Conservation (phyloP, 306 rosid species). For the Sphenostylis stenocarpa region DNA sequence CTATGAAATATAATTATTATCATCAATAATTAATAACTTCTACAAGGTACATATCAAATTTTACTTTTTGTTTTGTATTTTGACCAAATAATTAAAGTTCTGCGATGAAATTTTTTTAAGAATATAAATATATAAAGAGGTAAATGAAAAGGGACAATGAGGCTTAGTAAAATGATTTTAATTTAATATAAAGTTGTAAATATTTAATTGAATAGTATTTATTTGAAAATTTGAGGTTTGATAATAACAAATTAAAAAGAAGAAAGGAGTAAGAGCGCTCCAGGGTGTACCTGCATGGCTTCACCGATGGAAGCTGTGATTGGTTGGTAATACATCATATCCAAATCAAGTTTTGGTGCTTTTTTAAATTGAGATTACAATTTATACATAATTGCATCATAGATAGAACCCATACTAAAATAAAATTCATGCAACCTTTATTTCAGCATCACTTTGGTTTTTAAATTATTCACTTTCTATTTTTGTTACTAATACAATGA, state of each 20-base stretch:
- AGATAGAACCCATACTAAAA: no score
- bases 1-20: not conserved
- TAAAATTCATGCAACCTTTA: not conserved
- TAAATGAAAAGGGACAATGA: not conserved
- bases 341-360: not conserved
- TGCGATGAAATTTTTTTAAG: no score
- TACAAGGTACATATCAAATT: not conserved
- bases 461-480: no score
- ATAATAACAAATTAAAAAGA: not conserved
- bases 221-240: not conserved
- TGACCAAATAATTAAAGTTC: not conserved
- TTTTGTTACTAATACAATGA: no score
- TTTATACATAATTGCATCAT: not conserved
- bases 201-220: no score
- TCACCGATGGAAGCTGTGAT: not conserved
- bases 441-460: no score
- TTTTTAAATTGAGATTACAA: not conserved
- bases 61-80: not conserved
- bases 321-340: not conserved
- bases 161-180: not conserved
- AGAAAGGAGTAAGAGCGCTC: not conserved
- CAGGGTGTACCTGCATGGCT: not conserved
- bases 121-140: no score
- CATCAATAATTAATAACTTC: not conserved
- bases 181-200: no score